Evolutionary conservation across 768 basidiomycete genomes (phyloP).

Genomic region (Leccinum sublutescens): DNA sequence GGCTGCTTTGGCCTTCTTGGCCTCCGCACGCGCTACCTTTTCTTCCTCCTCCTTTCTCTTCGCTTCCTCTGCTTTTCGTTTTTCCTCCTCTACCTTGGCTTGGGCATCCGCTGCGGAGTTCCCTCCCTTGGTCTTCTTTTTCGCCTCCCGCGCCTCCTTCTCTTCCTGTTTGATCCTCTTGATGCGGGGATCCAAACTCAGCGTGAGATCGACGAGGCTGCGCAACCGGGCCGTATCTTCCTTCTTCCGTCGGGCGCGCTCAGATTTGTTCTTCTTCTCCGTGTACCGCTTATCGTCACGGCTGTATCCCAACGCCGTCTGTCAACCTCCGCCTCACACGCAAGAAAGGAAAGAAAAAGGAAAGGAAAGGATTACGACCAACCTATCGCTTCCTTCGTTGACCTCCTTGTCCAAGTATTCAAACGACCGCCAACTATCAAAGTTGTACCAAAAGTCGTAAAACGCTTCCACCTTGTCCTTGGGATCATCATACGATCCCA

Average conservation of each 20-base stretch:
- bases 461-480: slow-evolving; percentile 88
- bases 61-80: slow-evolving; percentile 68
- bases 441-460: slow-evolving; percentile 99
- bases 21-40: slow-evolving; percentile 67
- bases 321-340: slow-evolving; percentile 11
- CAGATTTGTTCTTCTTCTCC: slow-evolving; percentile 99
- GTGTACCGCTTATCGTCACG: slow-evolving; percentile 99
- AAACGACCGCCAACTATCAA: slow-evolving; percentile 97
- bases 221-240: slow-evolving; percentile 93
- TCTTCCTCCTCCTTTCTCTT: slow-evolving; percentile 79
- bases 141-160: slow-evolving; percentile 90
- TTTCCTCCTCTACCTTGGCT: slow-evolving; percentile 52
- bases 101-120: slow-evolving; percentile 45
- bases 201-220: slow-evolving; percentile 79
- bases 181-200: slow-evolving; percentile 89
- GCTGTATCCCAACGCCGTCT: slow-evolving; percentile 38
- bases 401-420: slow-evolving; percentile 99
- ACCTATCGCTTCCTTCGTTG: slow-evolving; percentile 96
- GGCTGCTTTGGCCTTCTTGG: slow-evolving; percentile 81
- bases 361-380: slow-evolving; percentile 26
- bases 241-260: slow-evolving; percentile 95
- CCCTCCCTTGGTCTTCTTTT: slow-evolving; percentile 63
- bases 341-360: background rate
- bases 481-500: slow-evolving; percentile 67
- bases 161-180: slow-evolving; percentile 96